Percentiles rank a stretch among this genome's conserved stretches.
Conservation (phyloP, 163 green algal species). For the Chlorella variabilis region DNA sequence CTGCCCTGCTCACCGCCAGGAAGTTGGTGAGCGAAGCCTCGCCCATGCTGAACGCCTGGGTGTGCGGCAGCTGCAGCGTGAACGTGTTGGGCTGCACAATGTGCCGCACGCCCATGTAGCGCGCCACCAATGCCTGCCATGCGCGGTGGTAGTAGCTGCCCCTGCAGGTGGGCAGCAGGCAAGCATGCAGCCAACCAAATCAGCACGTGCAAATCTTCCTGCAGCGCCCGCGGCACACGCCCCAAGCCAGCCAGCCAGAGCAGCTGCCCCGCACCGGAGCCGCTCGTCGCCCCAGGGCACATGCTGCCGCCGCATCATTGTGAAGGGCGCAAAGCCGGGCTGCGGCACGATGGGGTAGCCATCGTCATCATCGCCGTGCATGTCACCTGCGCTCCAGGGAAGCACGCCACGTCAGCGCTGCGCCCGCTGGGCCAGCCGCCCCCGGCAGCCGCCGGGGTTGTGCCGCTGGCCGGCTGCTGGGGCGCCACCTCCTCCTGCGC, state of each 20-base stretch:
- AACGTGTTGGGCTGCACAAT: conserved; percentile 36
- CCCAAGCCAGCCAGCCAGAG: too few relatives aligned
- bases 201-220: too few relatives aligned
- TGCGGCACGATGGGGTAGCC: conserved; percentile 21
- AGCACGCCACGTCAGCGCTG: too few relatives aligned
- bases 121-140: conserved; percentile 17
- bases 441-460: too few relatives aligned
- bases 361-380: conserved; percentile 21
- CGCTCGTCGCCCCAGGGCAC: conserved; percentile 36
- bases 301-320: conserved; percentile 26
- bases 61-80: conserved; percentile 28
- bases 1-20: conserved; percentile 8
- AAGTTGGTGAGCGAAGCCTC: conserved; percentile 15
- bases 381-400: conserved; percentile 24
- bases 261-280: conserved; percentile 3
- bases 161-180: background rate
- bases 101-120: conserved; percentile 2
- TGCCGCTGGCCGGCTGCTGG: too few relatives aligned
- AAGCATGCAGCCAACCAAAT: background rate
- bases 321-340: conserved; percentile 33
- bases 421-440: too few relatives aligned
- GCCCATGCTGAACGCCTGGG: background rate
- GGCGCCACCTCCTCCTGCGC: background rate
- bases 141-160: conserved; percentile 35
- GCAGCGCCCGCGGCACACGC: background rate